Percentiles rank a stretch among this genome's conserved stretches.
phyloP scores from a whole-genome alignment of 352 stramenopile species.

The Phytophthora tubulina region DNA sequence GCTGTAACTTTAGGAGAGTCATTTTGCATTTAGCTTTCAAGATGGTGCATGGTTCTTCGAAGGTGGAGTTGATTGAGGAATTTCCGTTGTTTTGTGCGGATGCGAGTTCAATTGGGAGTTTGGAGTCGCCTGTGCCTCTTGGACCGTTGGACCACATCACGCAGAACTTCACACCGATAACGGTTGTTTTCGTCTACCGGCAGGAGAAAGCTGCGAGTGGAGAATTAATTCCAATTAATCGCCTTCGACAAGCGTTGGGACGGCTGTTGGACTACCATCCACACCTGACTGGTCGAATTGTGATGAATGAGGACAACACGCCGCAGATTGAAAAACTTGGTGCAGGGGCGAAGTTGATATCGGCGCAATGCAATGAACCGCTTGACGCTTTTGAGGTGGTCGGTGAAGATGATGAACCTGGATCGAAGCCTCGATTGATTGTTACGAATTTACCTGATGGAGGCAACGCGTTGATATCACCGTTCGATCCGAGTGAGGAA shows the following conservation, averaged over 20 bases:
- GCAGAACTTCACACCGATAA: constrained; percentile 25
- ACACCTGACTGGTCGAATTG: constrained; percentile 21
- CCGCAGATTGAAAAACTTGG: constrained; percentile 25
- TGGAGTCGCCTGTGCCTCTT: constrained; percentile 25
- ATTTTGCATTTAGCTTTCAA: constrained; percentile 2
- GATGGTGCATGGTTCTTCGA: neutral
- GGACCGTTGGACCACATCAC: constrained; percentile 34
- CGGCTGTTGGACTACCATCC: constrained; percentile 30
- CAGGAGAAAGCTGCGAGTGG: neutral
- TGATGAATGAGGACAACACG: constrained; percentile 12
- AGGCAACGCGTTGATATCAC: constrained; percentile 29
- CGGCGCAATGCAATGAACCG: constrained; percentile 11
- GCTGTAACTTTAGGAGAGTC: neutral
- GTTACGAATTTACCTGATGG: constrained; percentile 32
- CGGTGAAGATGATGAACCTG: constrained; percentile 16
- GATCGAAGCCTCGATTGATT: constrained; percentile 24
- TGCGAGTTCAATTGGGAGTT: neutral
- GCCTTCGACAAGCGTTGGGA: constrained; percentile 4
- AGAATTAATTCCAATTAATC: constrained; percentile 19
- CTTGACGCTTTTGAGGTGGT: constrained; percentile 24
- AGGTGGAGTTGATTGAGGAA: constrained; percentile 2
- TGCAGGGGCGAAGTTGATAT: constrained; percentile 14
- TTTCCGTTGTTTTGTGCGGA: constrained; percentile 12
- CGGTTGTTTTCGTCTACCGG: constrained; percentile 35
- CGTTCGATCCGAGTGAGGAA: constrained; percentile 19